Conservation (phyloP, 2,329 filamentous ascomycete genomes). For the Cladophialophora exuberans region DNA sequence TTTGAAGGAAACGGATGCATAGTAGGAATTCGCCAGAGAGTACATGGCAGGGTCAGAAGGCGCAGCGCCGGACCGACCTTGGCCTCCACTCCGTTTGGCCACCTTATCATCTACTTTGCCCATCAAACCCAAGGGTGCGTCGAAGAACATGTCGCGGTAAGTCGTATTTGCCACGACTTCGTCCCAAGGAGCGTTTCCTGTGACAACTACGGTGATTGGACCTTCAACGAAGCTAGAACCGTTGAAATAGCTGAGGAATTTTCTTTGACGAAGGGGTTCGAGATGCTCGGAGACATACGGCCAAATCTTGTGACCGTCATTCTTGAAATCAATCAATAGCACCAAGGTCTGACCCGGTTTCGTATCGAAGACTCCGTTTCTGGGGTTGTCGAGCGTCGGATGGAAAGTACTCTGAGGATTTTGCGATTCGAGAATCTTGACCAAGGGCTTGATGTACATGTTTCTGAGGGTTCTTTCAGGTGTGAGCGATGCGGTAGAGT, state of each 20-base stretch:
- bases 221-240: conserved; percentile 46
- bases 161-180: conserved; percentile 50
- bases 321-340: conserved; percentile 58
- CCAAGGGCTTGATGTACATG: conserved; percentile 58
- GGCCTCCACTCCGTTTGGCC: conserved; percentile 38
- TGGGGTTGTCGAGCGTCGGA: conserved; percentile 32
- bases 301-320: conserved; percentile 43
- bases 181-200: conserved; percentile 57
- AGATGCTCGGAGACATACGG: conserved; percentile 47
- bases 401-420: conserved; percentile 50
- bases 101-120: conserved; percentile 22
- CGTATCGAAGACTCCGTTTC: conserved; percentile 56
- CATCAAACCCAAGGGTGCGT: conserved; percentile 53
- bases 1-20: conserved; percentile 59
- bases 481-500: conserved; percentile 52
- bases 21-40: conserved; percentile 58
- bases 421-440: conserved; percentile 53
- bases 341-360: conserved; percentile 53
- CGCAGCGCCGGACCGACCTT: conserved; percentile 48
- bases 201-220: conserved; percentile 57
- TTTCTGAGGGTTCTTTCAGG: conserved; percentile 51
- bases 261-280: conserved; percentile 50
- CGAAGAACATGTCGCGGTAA: conserved; percentile 60
- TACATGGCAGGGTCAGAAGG: conserved; percentile 48
- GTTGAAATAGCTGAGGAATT: conserved; percentile 57